A percentile compares a stretch with the other conserved stretches of the same genome.
Conservation (phyloP, 2,329 filamentous ascomycete genomes). For the Pestalotiopsis sp. region DNA sequence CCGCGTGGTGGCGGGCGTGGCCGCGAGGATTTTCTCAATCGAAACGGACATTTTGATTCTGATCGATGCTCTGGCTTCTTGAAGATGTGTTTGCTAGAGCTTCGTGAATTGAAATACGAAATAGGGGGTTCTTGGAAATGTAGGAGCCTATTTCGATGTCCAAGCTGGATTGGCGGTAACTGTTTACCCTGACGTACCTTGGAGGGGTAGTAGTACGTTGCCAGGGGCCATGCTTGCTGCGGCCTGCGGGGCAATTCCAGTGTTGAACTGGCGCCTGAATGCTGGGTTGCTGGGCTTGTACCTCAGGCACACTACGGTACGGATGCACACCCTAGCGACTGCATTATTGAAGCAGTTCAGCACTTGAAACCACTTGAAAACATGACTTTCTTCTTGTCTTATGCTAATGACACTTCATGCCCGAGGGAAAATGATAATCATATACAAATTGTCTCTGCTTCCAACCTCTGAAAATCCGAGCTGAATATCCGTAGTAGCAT, state of each 20-base stretch:
- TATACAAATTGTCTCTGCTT: too few species aligned
- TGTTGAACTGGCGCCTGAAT: background rate
- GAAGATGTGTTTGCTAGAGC: background rate
- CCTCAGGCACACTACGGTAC: too few species aligned
- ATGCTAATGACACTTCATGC: too few species aligned
- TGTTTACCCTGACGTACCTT: constrained; percentile 4
- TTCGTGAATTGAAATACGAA: background rate
- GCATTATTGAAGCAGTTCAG: too few species aligned
- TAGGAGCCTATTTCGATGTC: background rate
- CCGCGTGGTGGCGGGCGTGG: constrained; percentile 79
- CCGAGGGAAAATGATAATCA: too few species aligned
- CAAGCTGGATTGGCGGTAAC: background rate
- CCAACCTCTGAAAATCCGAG: too few species aligned
- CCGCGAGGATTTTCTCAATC: constrained; percentile 76
- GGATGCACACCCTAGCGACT: too few species aligned
- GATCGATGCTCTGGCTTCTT: background rate
- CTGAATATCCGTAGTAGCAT: too few species aligned
- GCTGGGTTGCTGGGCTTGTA: background rate
- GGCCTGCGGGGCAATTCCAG: background rate
- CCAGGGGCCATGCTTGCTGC: background rate
- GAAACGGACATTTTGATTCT: constrained; percentile 52
- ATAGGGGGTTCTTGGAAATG: background rate
- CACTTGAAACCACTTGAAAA: too few species aligned
- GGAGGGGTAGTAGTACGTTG: background rate
- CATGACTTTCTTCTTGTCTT: too few species aligned